These are phyloP conservation scores for Panaeolus cyanescens DNA, from an alignment of 768 basidiomycete genomes.

Conservation along the genomic window DNA sequence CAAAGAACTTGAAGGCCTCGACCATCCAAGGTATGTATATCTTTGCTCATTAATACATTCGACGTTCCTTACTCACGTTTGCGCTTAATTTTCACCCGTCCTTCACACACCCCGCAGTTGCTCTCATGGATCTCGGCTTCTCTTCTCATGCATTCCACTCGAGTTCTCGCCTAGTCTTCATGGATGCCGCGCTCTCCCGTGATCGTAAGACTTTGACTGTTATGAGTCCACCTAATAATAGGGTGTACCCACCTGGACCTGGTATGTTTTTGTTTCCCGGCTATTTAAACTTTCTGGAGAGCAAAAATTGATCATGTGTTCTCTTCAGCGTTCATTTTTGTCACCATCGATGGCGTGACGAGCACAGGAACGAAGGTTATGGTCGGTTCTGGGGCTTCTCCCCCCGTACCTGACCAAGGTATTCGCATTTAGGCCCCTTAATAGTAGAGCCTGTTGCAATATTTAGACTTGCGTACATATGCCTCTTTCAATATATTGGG, in stretches of 20 bases:
- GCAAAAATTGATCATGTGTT: background rate
- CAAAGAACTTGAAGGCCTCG: slow-evolving; percentile 23
- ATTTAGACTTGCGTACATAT: too few relatives aligned
- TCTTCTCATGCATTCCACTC: slow-evolving; percentile 39
- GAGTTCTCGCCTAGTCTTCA: slow-evolving; percentile 35
- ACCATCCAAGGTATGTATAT: slow-evolving; percentile 31
- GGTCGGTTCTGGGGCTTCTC: slow-evolving; percentile 36
- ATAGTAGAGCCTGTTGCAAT: background rate
- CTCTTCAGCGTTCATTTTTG: slow-evolving; percentile 24
- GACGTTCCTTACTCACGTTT: background rate
- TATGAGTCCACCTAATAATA: slow-evolving; percentile 30
- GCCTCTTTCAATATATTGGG: too few relatives aligned
- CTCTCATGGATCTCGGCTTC: slow-evolving; percentile 38
- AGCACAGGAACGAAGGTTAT: slow-evolving; percentile 35
- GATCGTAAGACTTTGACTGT: slow-evolving; percentile 31
- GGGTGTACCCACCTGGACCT: slow-evolving; percentile 40
- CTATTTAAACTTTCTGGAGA: too few relatives aligned
- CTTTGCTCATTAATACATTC: background rate
- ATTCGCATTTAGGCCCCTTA: slow-evolving; percentile 8
- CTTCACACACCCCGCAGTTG: slow-evolving; percentile 20
- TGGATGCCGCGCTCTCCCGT: slow-evolving; percentile 29
- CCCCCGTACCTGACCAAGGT: slow-evolving; percentile 35
- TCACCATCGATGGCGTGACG: slow-evolving; percentile 35
- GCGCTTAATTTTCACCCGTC: background rate
- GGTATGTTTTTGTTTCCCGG: slow-evolving; percentile 17